phyloP scores from a whole-genome alignment of 176 grass and related monocot genomes.

The Guadua angustifolia region DNA sequence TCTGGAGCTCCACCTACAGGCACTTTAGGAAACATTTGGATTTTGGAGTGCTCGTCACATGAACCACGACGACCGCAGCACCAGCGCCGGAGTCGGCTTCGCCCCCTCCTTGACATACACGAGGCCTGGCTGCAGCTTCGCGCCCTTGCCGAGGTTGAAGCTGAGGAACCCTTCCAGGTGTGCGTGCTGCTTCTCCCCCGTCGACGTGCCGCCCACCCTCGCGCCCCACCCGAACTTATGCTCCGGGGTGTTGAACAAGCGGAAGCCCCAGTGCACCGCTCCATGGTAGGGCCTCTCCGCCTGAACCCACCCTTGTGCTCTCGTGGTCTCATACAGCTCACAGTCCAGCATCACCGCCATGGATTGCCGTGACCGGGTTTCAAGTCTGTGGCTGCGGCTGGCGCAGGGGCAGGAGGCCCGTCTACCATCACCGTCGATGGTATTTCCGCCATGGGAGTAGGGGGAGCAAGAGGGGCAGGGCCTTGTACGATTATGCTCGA shows the following conservation, averaged over 20 bases:
- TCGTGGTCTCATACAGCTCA: conserved; percentile 66
- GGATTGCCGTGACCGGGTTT: neutral
- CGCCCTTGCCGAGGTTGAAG: conserved; percentile 71
- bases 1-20: too few relatives aligned
- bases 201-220: conserved; percentile 56
- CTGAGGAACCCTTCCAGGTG: conserved; percentile 74
- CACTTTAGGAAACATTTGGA: neutral
- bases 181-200: conserved; percentile 26
- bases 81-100: conserved; percentile 50
- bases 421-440: neutral
- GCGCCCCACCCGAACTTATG: conserved; percentile 73
- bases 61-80: conserved; percentile 72
- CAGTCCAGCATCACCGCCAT: conserved; percentile 27
- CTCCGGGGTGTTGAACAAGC: conserved; percentile 62
- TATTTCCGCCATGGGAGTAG: neutral
- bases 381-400: neutral
- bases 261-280: conserved; percentile 53
- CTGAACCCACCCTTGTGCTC: conserved; percentile 71
- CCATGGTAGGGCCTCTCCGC: conserved; percentile 49
- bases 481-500: too few relatives aligned
- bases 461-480: neutral
- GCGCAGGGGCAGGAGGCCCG: neutral
- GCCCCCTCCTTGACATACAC: conserved; percentile 51
- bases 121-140: conserved; percentile 71
- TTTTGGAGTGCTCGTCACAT: conserved; percentile 37